Percentiles rank a stretch among this genome's conserved stretches.
Conservation (phyloP, 192 early-diverging fungal species). For the Coemansia sp. region DNA sequence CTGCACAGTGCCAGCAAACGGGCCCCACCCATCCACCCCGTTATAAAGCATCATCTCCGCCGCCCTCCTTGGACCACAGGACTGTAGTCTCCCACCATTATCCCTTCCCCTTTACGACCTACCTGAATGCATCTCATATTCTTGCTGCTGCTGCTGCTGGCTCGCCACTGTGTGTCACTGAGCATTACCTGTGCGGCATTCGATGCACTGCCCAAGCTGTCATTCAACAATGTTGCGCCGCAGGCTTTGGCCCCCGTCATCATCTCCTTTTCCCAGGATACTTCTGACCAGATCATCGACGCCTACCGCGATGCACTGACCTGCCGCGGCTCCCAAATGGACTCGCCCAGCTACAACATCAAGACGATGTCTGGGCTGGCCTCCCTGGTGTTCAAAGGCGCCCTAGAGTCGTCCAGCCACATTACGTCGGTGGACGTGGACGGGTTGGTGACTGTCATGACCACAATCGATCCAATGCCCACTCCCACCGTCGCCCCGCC, state of each 20-base stretch:
- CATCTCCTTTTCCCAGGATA: slow-evolving; percentile 16
- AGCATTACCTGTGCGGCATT: slow-evolving; percentile 26
- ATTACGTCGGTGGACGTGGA: slow-evolving; percentile 12
- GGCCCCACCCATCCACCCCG: too few relatives aligned
- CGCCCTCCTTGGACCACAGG: too few relatives aligned
- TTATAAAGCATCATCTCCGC: too few relatives aligned
- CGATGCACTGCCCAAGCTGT: slow-evolving; percentile 10
- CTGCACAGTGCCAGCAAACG: too few relatives aligned
- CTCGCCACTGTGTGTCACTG: too few relatives aligned
- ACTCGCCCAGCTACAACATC: slow-evolving; percentile 24
- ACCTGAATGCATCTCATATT: too few relatives aligned
- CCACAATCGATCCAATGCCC: not conserved
- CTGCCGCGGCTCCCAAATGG: slow-evolving; percentile 27
- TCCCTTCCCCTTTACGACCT: too few relatives aligned
- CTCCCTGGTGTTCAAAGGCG: slow-evolving; percentile 1
- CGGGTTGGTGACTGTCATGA: not conserved
- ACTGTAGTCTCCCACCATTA: too few relatives aligned
- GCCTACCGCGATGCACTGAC: slow-evolving; percentile 31
- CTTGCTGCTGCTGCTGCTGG: too few relatives aligned
- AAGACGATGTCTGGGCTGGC: slow-evolving; percentile 13
- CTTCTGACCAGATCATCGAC: slow-evolving; percentile 12
- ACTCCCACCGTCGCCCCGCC: not conserved
- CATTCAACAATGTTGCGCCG: slow-evolving; percentile 26
- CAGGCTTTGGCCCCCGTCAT: slow-evolving; percentile 11
- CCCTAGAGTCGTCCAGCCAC: slow-evolving; percentile 6